Evolutionary conservation across 768 basidiomycete genomes (phyloP), one percentile per base, ranked within the genome.

Genomic region (Sutorius australiensis): DNA sequence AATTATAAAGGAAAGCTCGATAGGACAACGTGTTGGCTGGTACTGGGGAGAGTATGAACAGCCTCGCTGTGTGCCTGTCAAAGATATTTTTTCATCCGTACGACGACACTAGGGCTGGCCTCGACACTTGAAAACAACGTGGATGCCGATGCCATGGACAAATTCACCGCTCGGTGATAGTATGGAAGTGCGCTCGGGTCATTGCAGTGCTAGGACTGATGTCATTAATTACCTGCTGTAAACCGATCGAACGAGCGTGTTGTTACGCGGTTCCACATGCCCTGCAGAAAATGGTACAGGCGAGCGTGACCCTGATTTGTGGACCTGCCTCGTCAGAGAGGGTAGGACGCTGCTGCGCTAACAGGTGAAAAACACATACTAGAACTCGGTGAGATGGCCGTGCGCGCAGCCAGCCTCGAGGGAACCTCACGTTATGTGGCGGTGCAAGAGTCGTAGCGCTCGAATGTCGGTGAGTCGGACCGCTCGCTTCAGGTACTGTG

Each of bases 101-200:
- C 52, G 24, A 41, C 42, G 54, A 49, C 46, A 49, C 46, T 54
- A 37, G 46, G 53, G 55, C 42, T 30, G 53, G 49, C 47, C 33
- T 34, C 54, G 62, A 62, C 63, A 57, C 53, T 38, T 24, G 24
- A 59, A 56, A 48, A 64, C 69, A 67, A 65, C 60, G 67, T 64
- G 69, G 58, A 30, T n/a, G 41, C 41, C 47, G 45, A 54, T 42
- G 51, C 42, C 53, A 55, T 34, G 54, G 41, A 54, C 48, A 32
- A 51, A 50, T 48, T 54, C 42, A 49, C 51, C 44, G 50, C 39
- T 55, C 54, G 60, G 55, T 43, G 61, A 67, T 14, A 50, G 47
- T 47, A 41, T 50, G 44, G 13, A 50, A 31, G 46, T 45, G 39
- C 24, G 37, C 46, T 59, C 40, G 54, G 45, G 57, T 49, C 59